Percentiles rank a stretch among this genome's conserved stretches.
Evolutionary conservation across 306 rosid species (phyloP).

Genomic region (Citrullus mucosospermus): DNA sequence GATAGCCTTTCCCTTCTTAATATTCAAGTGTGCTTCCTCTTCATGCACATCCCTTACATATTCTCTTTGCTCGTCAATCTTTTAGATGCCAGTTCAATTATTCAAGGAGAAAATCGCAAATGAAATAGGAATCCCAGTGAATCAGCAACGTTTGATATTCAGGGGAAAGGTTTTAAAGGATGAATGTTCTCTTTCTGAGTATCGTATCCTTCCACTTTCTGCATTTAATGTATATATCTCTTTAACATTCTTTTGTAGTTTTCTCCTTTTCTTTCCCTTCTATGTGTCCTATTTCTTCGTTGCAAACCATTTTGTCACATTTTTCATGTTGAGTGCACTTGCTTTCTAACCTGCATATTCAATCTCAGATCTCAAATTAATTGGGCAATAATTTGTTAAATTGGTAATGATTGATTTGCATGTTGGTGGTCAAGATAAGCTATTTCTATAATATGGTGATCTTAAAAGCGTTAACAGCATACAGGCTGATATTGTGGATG

Average conservation of each 20-base stretch:
- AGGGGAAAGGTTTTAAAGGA: conserved; percentile 96
- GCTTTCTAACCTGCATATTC: background rate
- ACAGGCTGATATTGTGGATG: background rate
- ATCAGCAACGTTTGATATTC: conserved; percentile 82
- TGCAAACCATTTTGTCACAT: background rate
- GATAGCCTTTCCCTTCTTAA: background rate
- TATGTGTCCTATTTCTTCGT: background rate
- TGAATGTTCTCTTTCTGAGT: conserved; percentile 65
- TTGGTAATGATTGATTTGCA: background rate
- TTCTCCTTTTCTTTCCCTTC: background rate
- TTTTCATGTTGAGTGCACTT: background rate
- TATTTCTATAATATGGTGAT: background rate
- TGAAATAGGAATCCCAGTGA: conserved; percentile 69
- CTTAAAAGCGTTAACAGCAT: background rate
- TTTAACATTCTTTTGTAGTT: background rate
- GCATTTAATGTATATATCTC: background rate
- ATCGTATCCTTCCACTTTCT: conserved; percentile 59
- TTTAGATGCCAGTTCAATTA: conserved; percentile 63
- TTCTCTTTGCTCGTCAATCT: background rate
- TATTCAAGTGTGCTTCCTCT: background rate
- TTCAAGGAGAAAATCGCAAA: conserved; percentile 84
- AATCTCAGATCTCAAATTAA: background rate
- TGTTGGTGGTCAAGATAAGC: background rate
- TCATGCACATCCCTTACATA: background rate
- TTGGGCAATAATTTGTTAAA: background rate